Evolutionary conservation across 257 asterid genomes (phyloP), one percentile per base, ranked within the genome.

Genomic region (Hygrophila difformis): DNA sequence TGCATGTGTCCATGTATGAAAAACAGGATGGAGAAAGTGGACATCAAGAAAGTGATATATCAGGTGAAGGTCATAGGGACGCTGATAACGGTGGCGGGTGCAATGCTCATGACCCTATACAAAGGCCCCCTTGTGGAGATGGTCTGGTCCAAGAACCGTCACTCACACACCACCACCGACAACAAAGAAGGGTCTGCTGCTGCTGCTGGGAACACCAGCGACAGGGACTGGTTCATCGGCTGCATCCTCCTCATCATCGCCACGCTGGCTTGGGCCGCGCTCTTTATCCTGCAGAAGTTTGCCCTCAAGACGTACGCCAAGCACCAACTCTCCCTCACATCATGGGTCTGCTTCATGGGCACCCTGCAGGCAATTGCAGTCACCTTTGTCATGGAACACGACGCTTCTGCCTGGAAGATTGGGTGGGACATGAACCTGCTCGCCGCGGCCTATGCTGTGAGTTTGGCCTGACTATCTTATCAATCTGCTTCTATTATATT

Each of bases 361-460:
- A 86, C 87, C 3, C 12, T 86, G 1, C 94, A 86, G 54, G 89
- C 94, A 1, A 73, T 80, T 47, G 94, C 78, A 0, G 87, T 87
- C 42, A 77, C 95, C 21, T 64, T 83, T 50, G 79, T 73, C 5
- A 72, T 76, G 85, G 93, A 87, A 12, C 93, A 78, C 26, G 57
- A 72, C 5, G 8, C 62, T 36, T 68, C 78, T 7, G 82, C 47
- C 9, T 86, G 94, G 96, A 46, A 42, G 8, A 77, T 86, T 31
- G 94, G 94, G 13, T 86, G 82, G 77, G 94, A 86, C 65, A 68
- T 82, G 86, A 86, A 82, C 49, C 77, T 82, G 26, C 75, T 86
- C 18, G 93, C 94, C 51, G 96, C 87, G 0, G 96, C 94, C 24
- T 86, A 86, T 58, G 94, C 96, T 15, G 96, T 86, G 37, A 69